Conservation (phyloP, 192 early-diverging fungal genomes). For the Chytriomyces hyalinus region DNA sequence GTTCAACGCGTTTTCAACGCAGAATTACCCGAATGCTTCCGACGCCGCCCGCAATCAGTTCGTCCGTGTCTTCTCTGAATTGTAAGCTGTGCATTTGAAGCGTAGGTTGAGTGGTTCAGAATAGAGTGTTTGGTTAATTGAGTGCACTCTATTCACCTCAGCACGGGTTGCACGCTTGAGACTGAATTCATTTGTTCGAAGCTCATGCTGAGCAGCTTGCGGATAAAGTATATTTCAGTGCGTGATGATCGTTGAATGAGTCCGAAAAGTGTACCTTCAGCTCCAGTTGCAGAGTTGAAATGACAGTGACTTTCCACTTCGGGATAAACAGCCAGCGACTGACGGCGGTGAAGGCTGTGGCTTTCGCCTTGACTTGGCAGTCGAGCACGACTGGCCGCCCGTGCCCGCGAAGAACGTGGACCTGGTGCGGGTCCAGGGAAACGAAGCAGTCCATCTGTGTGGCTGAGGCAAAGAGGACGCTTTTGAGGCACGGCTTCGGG, state of each 20-base stretch:
- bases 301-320: conserved; percentile 50
- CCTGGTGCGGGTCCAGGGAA: conserved; percentile 43
- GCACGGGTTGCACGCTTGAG: conserved; percentile 52
- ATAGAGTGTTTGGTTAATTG: not conserved
- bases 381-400: conserved; percentile 24
- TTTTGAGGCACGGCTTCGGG: conserved; percentile 42
- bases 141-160: conserved; percentile 39
- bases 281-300: conserved; percentile 52
- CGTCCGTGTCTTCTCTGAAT: conserved; percentile 46
- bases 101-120: not conserved
- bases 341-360: conserved; percentile 39
- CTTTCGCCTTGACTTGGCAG: conserved; percentile 10
- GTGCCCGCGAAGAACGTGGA: conserved; percentile 38
- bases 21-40: conserved; percentile 49
- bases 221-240: not conserved
- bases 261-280: conserved; percentile 27
- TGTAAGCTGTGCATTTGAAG: conserved; percentile 43
- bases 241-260: not conserved
- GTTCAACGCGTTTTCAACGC: not conserved
- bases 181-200: conserved; percentile 48
- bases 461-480: conserved; percentile 45
- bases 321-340: conserved; percentile 50
- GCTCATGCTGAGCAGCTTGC: conserved; percentile 40
- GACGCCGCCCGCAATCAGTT: conserved; percentile 54
- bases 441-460: conserved; percentile 41